phyloP scores from a whole-genome alignment of 192 early-diverging fungal genomes.

The Rhizophagus sp. region DNA sequence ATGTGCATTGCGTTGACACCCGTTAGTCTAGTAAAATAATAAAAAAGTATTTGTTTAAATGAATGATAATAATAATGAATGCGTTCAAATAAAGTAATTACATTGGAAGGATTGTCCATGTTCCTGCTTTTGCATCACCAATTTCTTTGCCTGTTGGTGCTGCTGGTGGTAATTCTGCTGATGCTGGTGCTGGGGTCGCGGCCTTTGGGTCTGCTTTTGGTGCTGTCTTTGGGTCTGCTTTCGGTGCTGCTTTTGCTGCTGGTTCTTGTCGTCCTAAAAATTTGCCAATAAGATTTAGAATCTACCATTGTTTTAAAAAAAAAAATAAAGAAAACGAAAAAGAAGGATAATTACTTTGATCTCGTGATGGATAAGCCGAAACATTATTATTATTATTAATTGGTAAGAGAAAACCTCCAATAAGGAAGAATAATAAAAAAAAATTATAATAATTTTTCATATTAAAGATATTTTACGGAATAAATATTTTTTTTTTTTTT shows the following conservation, averaged over 20 bases:
- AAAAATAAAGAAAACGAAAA: neutral
- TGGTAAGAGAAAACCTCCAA: neutral
- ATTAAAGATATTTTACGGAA: too few species aligned
- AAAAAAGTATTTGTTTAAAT: neutral
- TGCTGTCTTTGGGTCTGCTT: too few species aligned
- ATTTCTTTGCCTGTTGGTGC: too few species aligned
- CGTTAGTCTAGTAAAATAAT: neutral
- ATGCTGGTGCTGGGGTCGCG: too few species aligned
- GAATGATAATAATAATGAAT: too few species aligned
- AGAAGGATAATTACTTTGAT: neutral
- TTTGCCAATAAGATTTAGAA: neutral
- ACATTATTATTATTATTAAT: neutral
- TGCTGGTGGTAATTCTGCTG: too few species aligned
- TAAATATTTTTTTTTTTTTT: too few species aligned
- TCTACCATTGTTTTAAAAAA: neutral
- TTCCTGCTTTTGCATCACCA: neutral
- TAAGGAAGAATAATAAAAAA: neutral
- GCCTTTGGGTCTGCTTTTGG: too few species aligned
- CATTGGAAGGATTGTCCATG: neutral
- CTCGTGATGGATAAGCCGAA: neutral
- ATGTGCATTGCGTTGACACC: neutral
- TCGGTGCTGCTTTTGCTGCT: too few species aligned
- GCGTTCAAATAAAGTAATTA: neutral
- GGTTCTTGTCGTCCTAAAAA: neutral
- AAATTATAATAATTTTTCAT: neutral